These are phyloP conservation scores for Globisporangium nodosum DNA, from an alignment of 352 stramenopile species.

Conservation along the genomic window DNA sequence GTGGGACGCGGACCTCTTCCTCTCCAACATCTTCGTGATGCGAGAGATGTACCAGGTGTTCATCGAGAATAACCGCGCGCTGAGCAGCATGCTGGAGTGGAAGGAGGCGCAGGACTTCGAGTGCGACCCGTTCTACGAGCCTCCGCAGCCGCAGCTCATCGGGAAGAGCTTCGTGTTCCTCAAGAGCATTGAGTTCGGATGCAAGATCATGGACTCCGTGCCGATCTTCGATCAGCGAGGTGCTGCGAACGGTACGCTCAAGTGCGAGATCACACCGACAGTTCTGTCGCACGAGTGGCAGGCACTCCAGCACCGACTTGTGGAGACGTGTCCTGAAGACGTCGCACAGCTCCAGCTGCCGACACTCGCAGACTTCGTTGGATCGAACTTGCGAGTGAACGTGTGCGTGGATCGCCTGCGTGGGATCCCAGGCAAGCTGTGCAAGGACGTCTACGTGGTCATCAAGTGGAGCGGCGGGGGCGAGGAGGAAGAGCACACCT, in stretches of 20 bases:
- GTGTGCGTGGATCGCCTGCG: constrained; percentile 43
- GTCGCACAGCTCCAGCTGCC: constrained; percentile 28
- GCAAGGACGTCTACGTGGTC: constrained; percentile 58
- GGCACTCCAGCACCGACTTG: constrained; percentile 46
- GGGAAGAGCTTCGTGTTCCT: constrained; percentile 71
- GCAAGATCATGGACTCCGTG: constrained; percentile 48
- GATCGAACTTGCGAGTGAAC: constrained; percentile 49
- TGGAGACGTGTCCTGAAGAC: constrained; percentile 52
- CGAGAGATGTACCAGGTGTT: constrained; percentile 87
- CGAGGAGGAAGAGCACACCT: constrained; percentile 33
- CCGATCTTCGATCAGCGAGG: constrained; percentile 57
- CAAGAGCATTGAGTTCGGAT: constrained; percentile 48
- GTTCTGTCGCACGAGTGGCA: constrained; percentile 77
- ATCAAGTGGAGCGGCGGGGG: constrained; percentile 34
- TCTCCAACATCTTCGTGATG: constrained; percentile 77
- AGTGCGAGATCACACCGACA: constrained; percentile 56
- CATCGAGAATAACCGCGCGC: constrained; percentile 59
- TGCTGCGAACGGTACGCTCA: constrained; percentile 27
- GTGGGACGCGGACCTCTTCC: constrained; percentile 80
- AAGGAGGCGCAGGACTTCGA: constrained; percentile 27
- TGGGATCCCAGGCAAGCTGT: constrained; percentile 67
- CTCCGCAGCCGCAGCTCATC: constrained; percentile 60
- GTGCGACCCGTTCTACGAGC: constrained; percentile 77
- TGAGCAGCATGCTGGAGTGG: constrained; percentile 27
- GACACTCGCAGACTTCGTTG: constrained; percentile 37